Evolutionary conservation across 352 stramenopile species (phyloP), one percentile per base, ranked within the genome.

Genomic region (Globisporangium ultimum): DNA sequence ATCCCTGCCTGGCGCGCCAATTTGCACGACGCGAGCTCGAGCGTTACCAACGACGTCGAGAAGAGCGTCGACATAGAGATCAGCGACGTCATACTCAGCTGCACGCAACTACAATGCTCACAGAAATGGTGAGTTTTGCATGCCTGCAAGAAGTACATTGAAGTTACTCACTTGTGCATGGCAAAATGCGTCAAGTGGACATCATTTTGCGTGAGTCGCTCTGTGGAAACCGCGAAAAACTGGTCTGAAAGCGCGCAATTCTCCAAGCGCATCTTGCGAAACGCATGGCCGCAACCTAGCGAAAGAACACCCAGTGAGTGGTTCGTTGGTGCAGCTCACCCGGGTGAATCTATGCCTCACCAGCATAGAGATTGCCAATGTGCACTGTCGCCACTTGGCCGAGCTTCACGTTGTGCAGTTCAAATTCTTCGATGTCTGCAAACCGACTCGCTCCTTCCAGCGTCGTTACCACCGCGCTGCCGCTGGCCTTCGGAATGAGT

Each of bases 31-130:
- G 75, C 80, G 14, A 88, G 49, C 51, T 88, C 78, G 3, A 88
- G 58, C 3, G 66, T 70, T 21, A 70, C 60, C 1, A 85, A 67
- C n/a, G 68, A 60, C 12, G 70, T 40, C 1, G 67, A 63, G 8
- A 79, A 71, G 0, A 83, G 57, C 14, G 68, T 58, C 0, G 78
- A 72, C 13, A 84, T 66, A 3, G 74, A 65, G 53, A 88, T 76
- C 9, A 85, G 64, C 15, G 78, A 80, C n/a, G 72, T 85, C 72
- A 88, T 85, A 32, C 59, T 83, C 18, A 84, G 49, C 55, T 81
- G 78, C 13, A 66, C 51, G 32, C 78, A 88, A 20, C 70, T 78
- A 28, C 34, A 48, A 55, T 15, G 32, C 21, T 10, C 9, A 53
- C 13, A n/a, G 0, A 28, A 5, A 48, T 28, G 1, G 57, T 63